phyloP scores from a whole-genome alignment of 306 rosid species.

The Castanospermum australe region DNA sequence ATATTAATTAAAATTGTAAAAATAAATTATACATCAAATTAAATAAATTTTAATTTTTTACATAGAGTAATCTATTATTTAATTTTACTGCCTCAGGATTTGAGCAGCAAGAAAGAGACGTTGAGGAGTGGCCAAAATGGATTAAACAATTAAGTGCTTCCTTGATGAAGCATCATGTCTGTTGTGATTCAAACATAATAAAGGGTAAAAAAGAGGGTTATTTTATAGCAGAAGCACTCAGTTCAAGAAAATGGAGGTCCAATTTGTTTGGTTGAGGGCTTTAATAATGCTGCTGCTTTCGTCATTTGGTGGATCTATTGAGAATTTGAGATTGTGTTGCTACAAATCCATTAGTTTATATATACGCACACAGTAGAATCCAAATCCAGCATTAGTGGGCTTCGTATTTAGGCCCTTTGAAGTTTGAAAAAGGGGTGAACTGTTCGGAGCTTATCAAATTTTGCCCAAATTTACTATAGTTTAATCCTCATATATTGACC shows the following conservation, averaged over 20 bases:
- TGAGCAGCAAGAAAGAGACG: slow-evolving; percentile 51
- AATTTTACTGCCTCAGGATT: not conserved
- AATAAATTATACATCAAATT: too few species aligned
- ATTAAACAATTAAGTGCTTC: slow-evolving; percentile 29
- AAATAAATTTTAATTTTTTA: too few species aligned
- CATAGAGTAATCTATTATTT: too few species aligned
- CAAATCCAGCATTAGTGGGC: slow-evolving; percentile 25
- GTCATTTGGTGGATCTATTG: slow-evolving; percentile 36
- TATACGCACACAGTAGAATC: slow-evolving; percentile 9
- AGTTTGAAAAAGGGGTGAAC: slow-evolving; percentile 19
- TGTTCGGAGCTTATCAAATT: not conserved
- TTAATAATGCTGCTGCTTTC: slow-evolving; percentile 40
- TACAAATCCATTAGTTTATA: not conserved
- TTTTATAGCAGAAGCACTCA: slow-evolving; percentile 30
- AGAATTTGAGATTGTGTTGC: not conserved
- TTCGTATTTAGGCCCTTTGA: slow-evolving; percentile 21
- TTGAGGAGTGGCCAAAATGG: slow-evolving; percentile 45
- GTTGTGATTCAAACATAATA: slow-evolving; percentile 35
- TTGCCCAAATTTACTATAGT: too few species aligned
- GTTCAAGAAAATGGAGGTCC: slow-evolving; percentile 34
- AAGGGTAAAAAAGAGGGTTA: not conserved
- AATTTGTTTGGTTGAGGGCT: slow-evolving; percentile 36
- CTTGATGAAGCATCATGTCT: slow-evolving; percentile 36
- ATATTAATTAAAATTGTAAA: not conserved
- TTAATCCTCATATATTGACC: too few species aligned